Percentiles rank a stretch among this genome's conserved stretches.
Evolutionary conservation across 139 green algal genomes (phyloP).

Genomic region (Picochlorum sp.): DNA sequence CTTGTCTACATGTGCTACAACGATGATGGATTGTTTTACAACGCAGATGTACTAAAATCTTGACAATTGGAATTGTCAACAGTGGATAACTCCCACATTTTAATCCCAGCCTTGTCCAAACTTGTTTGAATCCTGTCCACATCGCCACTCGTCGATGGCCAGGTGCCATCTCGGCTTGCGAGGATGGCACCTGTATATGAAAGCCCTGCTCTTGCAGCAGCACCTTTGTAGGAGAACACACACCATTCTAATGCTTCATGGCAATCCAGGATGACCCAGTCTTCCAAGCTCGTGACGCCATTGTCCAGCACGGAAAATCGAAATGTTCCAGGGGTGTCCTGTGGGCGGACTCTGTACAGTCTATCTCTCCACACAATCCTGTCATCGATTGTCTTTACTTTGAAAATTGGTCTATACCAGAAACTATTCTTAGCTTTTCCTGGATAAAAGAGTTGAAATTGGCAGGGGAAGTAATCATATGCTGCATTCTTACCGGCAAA

Average conservation of each 20-base stretch:
- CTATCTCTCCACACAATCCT: conserved; percentile 66
- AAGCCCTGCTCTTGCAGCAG: conserved; percentile 14
- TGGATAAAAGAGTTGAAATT: conserved; percentile 75
- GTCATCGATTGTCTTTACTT: conserved; percentile 69
- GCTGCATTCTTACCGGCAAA: conserved; percentile 54
- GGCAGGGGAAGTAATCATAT: conserved; percentile 88
- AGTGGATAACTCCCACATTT: conserved; percentile 75
- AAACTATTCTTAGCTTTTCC: conserved; percentile 63
- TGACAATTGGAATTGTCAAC: conserved; percentile 28
- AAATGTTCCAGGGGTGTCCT: conserved; percentile 57
- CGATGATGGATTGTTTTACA: neutral
- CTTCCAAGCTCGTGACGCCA: conserved; percentile 75
- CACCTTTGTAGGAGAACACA: conserved; percentile 28
- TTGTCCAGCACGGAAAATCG: conserved; percentile 83
- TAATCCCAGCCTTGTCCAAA: conserved; percentile 49
- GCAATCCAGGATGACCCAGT: conserved; percentile 83
- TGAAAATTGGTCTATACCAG: conserved; percentile 82
- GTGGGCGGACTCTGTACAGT: conserved; percentile 69
- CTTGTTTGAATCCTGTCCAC: conserved; percentile 13
- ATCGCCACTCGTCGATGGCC: conserved; percentile 8
- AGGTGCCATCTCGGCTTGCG: conserved; percentile 20
- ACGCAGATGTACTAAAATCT: neutral
- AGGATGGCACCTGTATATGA: conserved; percentile 37
- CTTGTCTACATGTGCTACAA: neutral
- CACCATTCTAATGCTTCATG: conserved; percentile 66